Evolutionary conservation across 2,329 filamentous ascomycete genomes (phyloP), one percentile per base, ranked within the genome.

Genomic region (Tolypocladium capitatum): DNA sequence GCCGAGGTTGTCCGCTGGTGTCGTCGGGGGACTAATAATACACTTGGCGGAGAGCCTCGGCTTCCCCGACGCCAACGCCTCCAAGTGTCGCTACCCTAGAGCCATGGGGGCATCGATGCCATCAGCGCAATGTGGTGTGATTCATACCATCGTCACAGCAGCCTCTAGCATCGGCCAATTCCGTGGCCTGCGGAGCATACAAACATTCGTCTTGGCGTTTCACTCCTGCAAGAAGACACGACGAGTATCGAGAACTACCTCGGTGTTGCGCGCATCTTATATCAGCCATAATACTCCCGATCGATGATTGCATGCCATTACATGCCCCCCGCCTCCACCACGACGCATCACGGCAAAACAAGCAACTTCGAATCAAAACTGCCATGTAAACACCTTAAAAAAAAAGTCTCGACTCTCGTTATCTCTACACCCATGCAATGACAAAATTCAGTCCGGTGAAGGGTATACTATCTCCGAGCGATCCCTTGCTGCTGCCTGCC

Each of bases 381-480:
- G 44, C 32, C 46, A 45, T 48, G 33, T 32, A 51, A 48, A 48
- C 49, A 49, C 41, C 47, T 30, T 43, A 49, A 53, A 48, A 43
- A 48, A 49, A 48, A 41, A 34, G 28, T 45, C 45, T 52, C 48
- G 43, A 52, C 49, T 46, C 45, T 45, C 34, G 48, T 47, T 52
- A 51, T 49, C n/a, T 51, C 51, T 51, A 50, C 48, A 48, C 46
- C 50, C 49, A 49, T 45, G 45, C 45, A 32, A 20, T 18, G 43
- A 42, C 38, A 32, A 43, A 49, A 49, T 32, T 36, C 42, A 33
- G 27, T 31, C 34, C 40, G 45, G 45, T 35, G 31, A 46, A 46
- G 28, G 41, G 35, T 48, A 27, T 31, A 48, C 40, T 33, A 21
- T 44, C 31, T 33, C 40, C 35, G 46, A 20, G 31, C 30, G 32